These are phyloP conservation scores for Scedosporium minutisporum DNA, from an alignment of 2,329 filamentous ascomycete species.

Conservation along the genomic window DNA sequence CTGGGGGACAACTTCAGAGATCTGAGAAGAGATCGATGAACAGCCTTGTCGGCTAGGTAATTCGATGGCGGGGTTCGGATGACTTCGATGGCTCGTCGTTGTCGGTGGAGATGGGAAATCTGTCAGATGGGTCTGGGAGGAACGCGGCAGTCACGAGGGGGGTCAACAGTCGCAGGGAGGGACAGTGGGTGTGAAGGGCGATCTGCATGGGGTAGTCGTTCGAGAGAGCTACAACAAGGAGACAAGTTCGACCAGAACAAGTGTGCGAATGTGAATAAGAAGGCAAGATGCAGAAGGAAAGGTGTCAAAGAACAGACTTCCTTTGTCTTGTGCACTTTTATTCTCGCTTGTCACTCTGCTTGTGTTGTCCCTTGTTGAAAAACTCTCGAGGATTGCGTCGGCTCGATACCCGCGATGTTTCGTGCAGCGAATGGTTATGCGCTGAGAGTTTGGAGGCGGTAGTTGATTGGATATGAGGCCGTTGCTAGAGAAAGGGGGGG, in stretches of 20 bases:
- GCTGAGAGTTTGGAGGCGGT: neutral
- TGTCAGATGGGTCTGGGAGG: neutral
- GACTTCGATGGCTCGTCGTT: neutral
- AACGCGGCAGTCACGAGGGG: neutral
- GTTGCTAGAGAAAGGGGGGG: conserved; percentile 1
- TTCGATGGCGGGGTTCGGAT: neutral
- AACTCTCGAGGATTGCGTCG: neutral
- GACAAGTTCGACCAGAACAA: neutral
- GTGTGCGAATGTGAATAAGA: neutral
- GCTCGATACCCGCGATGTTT: conserved; percentile 6
- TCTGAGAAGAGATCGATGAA: neutral
- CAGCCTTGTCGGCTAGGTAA: neutral
- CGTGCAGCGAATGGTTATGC: conserved; percentile 5
- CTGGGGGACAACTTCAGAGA: neutral
- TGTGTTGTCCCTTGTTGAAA: conserved; percentile 2
- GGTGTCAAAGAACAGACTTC: neutral
- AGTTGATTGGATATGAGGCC: conserved; percentile 4
- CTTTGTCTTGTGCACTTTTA: neutral
- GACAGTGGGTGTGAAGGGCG: neutral
- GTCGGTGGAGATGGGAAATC: neutral
- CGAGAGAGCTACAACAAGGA: neutral
- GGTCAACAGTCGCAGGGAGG: conserved; percentile 3
- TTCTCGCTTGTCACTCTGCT: neutral
- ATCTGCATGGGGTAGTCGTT: conserved; percentile 2
- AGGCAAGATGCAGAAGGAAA: neutral